Evolutionary conservation across 805 yeast genomes (phyloP), one percentile per base, ranked within the genome.

Genomic region (Ogataea haglerorum): DNA sequence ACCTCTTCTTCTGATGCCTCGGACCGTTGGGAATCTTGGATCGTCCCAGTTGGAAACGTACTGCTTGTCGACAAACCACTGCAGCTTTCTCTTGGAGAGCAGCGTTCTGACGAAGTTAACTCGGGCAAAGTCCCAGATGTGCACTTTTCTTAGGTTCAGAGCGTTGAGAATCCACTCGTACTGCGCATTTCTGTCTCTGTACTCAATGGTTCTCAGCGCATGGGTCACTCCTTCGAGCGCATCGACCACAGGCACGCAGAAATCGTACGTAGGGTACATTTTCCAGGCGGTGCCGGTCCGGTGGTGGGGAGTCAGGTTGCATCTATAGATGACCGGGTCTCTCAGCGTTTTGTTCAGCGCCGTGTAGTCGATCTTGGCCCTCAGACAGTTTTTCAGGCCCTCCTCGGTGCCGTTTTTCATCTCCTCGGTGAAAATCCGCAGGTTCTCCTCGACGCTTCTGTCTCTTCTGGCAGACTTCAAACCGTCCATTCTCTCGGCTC

Each of bases 1-100:
- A 73, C 99, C 99, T 73, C 99, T 85, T 76, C 99, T 83, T 74
- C 97, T 87, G 39, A 91, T 96, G 73, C 99, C 99, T 68, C 98
- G 83, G 28, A 93, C 96, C 34, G 99, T 93, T 54, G 99, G 99
- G 88, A 93, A 93, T 67, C 99, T 79, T 56, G 99, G 99, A 67
- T 93, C 99, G 61, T 93, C 97, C 99, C 99, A 93, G 70, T 88
- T 89, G 17, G 76, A 58, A 44, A 93, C 99, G 56, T 83, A 73
- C 30, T 78, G 72, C 65, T 87, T 84, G 72, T 93, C 98, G 48
- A 93, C 99, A 68, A 93, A 89, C 99, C 99, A 93, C 72, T 95
- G 99, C 62, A 93, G 76, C 74, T 93, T 93, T 73, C 99, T 85
- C 82, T 93, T 93, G 47, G 96, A 88, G 47, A 93, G 73, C 63